Conservation (phyloP, 75 land plant species). For the Pinus albicaulis region DNA sequence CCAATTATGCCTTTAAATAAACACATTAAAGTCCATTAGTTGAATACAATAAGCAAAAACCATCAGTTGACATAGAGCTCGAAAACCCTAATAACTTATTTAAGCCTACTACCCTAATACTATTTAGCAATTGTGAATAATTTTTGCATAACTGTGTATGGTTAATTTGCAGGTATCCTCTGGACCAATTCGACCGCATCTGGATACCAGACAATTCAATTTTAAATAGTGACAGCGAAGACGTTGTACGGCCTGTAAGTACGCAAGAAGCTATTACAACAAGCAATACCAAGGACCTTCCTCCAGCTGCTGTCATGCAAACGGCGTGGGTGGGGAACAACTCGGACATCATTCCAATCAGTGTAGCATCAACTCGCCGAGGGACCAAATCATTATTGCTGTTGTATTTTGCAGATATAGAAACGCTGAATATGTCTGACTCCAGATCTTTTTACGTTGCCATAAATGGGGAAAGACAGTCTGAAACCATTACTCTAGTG, state of each 20-base stretch:
- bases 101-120: no score
- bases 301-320: not conserved
- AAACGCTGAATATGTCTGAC: not conserved
- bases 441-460: not conserved
- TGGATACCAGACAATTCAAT: not conserved
- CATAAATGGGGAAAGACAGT: not conserved
- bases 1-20: no score
- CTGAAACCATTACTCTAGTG: not conserved
- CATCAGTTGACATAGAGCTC: no score
- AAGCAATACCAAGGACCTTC: not conserved
- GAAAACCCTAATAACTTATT: no score
- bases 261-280: not conserved
- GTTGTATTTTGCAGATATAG: not conserved
- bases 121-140: no score
- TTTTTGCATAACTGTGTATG: no score
- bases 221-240: no score
- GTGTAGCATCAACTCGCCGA: no score
- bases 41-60: no score
- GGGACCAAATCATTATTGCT: not conserved
- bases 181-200: not conserved
- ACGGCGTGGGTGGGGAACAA: no score
- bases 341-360: no score
- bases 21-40: no score
- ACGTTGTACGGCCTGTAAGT: not conserved
- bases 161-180: conserved; percentile 2